Conservation (phyloP, 352 stramenopile genomes). For the Phytopythium vexans region DNA sequence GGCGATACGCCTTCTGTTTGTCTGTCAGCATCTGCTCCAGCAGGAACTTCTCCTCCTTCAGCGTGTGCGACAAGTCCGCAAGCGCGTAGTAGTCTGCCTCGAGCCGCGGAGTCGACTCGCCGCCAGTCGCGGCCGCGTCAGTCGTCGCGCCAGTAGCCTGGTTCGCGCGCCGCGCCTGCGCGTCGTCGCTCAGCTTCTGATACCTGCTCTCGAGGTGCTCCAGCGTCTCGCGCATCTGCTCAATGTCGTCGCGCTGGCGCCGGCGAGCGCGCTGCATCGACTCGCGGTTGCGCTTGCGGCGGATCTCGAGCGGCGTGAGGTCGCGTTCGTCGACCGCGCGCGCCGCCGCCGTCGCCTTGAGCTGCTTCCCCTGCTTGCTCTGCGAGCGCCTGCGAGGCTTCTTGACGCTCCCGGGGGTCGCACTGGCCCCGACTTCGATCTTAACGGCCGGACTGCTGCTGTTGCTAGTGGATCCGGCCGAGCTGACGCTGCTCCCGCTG, state of each 20-base stretch:
- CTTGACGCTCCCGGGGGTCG: background rate
- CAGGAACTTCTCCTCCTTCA: conserved; percentile 62
- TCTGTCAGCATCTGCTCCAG: conserved; percentile 49
- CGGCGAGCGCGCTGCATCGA: conserved; percentile 50
- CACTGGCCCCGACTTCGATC: too few relatives aligned
- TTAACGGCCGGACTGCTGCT: background rate
- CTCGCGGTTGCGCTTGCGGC: conserved; percentile 50
- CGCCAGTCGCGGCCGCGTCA: background rate
- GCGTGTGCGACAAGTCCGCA: conserved; percentile 45
- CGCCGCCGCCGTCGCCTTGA: conserved; percentile 1
- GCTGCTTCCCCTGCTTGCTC: background rate
- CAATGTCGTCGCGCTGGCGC: conserved; percentile 42
- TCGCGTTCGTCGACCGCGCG: conserved; percentile 23
- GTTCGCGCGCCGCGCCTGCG: conserved; percentile 14
- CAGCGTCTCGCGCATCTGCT: conserved; percentile 44
- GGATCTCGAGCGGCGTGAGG: conserved; percentile 44
- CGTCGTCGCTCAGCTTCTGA: conserved; percentile 34
- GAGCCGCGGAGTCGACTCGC: conserved; percentile 11
- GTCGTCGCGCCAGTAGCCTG: conserved; percentile 8
- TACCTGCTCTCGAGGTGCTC: conserved; percentile 44
- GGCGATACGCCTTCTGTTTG: conserved; percentile 38
- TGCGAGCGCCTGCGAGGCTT: conserved; percentile 2
- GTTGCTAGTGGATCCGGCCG: background rate
- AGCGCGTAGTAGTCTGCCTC: conserved; percentile 51
- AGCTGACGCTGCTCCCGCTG: background rate